Evolutionary conservation across 371 early-diverging fungal species (phyloP).

Genomic region (Lichtheimia hyalospora): DNA sequence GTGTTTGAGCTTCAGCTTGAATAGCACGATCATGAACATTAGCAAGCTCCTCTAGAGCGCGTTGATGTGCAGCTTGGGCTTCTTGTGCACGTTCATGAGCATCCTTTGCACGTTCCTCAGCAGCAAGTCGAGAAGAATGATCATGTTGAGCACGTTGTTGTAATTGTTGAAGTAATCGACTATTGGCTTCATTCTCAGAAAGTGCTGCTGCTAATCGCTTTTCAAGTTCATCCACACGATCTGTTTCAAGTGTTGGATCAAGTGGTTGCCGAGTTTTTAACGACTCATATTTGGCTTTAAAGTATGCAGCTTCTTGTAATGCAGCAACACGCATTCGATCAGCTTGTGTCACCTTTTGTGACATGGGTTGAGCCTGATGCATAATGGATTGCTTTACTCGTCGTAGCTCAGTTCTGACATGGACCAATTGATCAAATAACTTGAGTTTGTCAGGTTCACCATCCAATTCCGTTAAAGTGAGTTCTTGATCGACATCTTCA

Average conservation of each 20-base stretch:
- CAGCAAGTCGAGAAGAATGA: constrained; percentile 33
- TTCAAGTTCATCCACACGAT: constrained; percentile 51
- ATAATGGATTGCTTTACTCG: constrained; percentile 45
- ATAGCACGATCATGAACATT: constrained; percentile 40
- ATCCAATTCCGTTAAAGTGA: constrained; percentile 34
- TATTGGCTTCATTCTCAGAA: constrained; percentile 42
- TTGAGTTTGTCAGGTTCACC: constrained; percentile 37
- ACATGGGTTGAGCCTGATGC: constrained; percentile 54
- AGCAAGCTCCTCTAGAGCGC: constrained; percentile 44
- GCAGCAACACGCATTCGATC: constrained; percentile 57
- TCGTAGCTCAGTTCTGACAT: constrained; percentile 44
- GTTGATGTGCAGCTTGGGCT: constrained; percentile 49
- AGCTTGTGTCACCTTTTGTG: constrained; percentile 50
- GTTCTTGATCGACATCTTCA: constrained; percentile 33
- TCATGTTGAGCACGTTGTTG: constrained; percentile 52
- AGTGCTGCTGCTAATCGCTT: constrained; percentile 45
- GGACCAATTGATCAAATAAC: constrained; percentile 45
- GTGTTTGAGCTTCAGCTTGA: constrained; percentile 43
- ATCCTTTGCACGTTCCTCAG: constrained; percentile 50
- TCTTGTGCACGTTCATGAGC: constrained; percentile 51
- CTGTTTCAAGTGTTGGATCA: constrained; percentile 33
- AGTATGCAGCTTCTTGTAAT: constrained; percentile 61
- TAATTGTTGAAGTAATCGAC: constrained; percentile 30
- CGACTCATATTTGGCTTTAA: constrained; percentile 49
- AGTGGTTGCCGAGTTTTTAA: constrained; percentile 29